phyloP scores from a whole-genome alignment of 2,329 filamentous ascomycete genomes.

The Botrytis deweyae region DNA sequence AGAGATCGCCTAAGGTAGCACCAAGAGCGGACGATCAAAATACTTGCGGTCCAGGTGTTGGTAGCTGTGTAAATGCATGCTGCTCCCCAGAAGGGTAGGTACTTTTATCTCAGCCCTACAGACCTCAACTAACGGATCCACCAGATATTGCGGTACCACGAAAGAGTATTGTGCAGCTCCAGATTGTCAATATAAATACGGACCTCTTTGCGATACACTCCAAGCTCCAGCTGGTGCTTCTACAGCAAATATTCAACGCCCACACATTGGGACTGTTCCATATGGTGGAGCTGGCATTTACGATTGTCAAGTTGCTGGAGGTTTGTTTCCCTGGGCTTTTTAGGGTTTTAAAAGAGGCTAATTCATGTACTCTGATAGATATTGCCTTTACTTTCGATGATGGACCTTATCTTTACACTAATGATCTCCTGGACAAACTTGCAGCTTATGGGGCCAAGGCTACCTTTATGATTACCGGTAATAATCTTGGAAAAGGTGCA shows the following conservation, averaged over 20 bases:
- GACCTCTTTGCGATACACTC: constrained; percentile 56
- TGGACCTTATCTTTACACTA: constrained; percentile 62
- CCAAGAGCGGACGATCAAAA: constrained; percentile 27
- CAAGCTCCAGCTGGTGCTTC: constrained; percentile 52
- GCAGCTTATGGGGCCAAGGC: constrained; percentile 59
- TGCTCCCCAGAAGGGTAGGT: constrained; percentile 36
- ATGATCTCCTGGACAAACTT: constrained; percentile 53
- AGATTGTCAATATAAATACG: constrained; percentile 60
- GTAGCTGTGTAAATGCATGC: constrained; percentile 32
- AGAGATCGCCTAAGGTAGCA: constrained; percentile 14
- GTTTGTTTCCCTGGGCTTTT: constrained; percentile 11
- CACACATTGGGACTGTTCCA: constrained; percentile 52
- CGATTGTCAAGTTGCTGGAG: constrained; percentile 53
- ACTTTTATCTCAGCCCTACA: background rate
- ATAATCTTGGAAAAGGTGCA: constrained; percentile 48
- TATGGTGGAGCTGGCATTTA: constrained; percentile 60
- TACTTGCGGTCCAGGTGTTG: constrained; percentile 34
- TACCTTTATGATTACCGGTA: constrained; percentile 61
- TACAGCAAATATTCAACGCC: constrained; percentile 50
- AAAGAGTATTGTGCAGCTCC: constrained; percentile 59
- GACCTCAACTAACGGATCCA: background rate
- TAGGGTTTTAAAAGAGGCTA: background rate
- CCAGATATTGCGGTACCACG: constrained; percentile 33
- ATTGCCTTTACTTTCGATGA: constrained; percentile 68
- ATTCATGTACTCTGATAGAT: constrained; percentile 37